Evolutionary conservation across 352 stramenopile species (phyloP), one percentile per base, ranked within the genome.

Genomic region (Phytophthora quininea): DNA sequence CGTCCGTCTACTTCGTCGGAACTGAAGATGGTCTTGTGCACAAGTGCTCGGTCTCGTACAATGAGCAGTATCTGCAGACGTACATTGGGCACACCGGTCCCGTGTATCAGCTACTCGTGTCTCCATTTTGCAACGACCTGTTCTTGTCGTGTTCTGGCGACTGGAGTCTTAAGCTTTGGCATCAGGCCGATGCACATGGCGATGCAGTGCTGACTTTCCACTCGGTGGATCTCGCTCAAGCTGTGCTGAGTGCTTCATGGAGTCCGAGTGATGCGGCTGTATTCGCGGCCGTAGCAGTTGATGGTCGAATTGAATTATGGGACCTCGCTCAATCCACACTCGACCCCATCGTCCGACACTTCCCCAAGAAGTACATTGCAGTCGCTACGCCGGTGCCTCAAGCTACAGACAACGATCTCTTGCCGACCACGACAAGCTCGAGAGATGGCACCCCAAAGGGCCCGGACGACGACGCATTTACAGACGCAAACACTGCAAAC

Each of bases 21-120:
- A 98, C 91, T 1, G 92, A 98, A 56, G 92, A 98, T 65, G 94
- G 94, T 3, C 69, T 94, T 7, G 86, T 98, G 53, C 91, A 98
- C 79, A 95, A 96, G 55, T 98, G 93, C 66, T 97, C 86, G 7
- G 81, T 91, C 14, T 97, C 88, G 58, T 98, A 98, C 88, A 97
- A 96, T 62, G 94, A 98, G 61, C 90, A 97, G 69, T 98, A 98
- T 58, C 70, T 98, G 46, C 84, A 98, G 60, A 97, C 90, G 33
- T 98, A 97, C 64, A 73, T 74, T 24, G 91, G 86, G 0, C 93
- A 98, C 67, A 90, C 77, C 0, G 94, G 88, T 1, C 93, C 94
- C 0, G 90, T 98, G 32, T 98, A 98, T 74, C 82, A 90, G 55
- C 66, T 98, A 12, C 68, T 90, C 0, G 91, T 92, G 43, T 97